phyloP scores from a whole-genome alignment of 805 yeast species.

The Millerozyma acaciae region DNA sequence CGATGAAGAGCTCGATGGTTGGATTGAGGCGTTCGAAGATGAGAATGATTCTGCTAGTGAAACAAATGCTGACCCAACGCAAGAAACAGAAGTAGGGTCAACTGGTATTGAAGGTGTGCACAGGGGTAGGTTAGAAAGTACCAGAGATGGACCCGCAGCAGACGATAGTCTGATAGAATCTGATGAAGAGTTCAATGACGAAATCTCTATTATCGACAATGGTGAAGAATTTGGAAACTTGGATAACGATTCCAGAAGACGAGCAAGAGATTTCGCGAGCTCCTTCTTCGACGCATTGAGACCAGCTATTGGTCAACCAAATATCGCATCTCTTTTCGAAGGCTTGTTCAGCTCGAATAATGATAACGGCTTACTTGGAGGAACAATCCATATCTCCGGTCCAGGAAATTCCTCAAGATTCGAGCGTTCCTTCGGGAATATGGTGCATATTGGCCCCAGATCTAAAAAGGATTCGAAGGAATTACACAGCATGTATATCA shows the following conservation, averaged over 20 bases:
- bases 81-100: constrained; percentile 13
- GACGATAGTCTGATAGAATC: constrained; percentile 3
- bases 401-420: constrained; percentile 14
- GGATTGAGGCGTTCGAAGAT: constrained; percentile 38
- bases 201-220: constrained; percentile 16
- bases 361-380: constrained; percentile 17
- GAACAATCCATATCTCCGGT: constrained; percentile 20
- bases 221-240: constrained; percentile 17
- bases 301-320: constrained; percentile 18
- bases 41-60: constrained; percentile 15
- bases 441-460: constrained; percentile 13
- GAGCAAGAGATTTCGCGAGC: constrained; percentile 20
- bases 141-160: constrained; percentile 3
- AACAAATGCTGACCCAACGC: constrained; percentile 14
- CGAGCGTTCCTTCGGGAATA: constrained; percentile 23
- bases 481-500: constrained; percentile 24
- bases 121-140: constrained; percentile 1
- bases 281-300: constrained; percentile 25
- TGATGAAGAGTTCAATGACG: constrained; percentile 17
- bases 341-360: constrained; percentile 11
- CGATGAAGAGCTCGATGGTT: constrained; percentile 36
- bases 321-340: constrained; percentile 14
- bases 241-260: constrained; percentile 12
- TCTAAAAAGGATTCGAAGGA: constrained; percentile 11
- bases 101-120: constrained; percentile 7